A percentile compares a stretch with the other conserved stretches of the same genome.
These are phyloP conservation scores for Hsuehochloa calcarea DNA, from an alignment of 176 grass and related monocot species.

Conservation along the genomic window DNA sequence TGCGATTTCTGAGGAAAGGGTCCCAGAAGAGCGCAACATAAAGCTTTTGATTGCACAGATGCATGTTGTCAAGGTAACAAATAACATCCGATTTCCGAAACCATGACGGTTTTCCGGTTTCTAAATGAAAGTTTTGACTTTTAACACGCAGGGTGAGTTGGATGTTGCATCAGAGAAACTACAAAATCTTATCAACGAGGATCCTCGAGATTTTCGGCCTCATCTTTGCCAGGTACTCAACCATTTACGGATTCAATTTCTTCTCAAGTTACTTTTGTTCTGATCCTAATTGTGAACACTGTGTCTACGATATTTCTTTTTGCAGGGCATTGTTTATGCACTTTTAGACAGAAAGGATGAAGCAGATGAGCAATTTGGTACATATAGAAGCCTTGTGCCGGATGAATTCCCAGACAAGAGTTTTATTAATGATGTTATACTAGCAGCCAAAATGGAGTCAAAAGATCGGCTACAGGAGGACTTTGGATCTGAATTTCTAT, in stretches of 20 bases:
- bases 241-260: background rate
- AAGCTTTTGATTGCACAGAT: conserved; percentile 91
- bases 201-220: conserved; percentile 82
- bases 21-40: conserved; percentile 74
- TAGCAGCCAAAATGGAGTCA: conserved; percentile 58
- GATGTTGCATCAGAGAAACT: conserved; percentile 67
- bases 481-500: conserved; percentile 45
- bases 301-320: background rate
- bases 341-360: conserved; percentile 75
- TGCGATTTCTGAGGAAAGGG: conserved; percentile 57
- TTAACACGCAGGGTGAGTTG: conserved; percentile 53
- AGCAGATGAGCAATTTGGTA: conserved; percentile 63
- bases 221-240: conserved; percentile 76
- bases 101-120: background rate
- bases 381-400: conserved; percentile 74
- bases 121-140: conserved; percentile 1
- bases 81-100: background rate
- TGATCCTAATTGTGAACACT: background rate
- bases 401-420: conserved; percentile 86
- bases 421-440: conserved; percentile 80
- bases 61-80: conserved; percentile 70
- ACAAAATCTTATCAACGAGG: conserved; percentile 68
- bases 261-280: background rate
- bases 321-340: conserved; percentile 77
- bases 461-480: conserved; percentile 48